Percentiles rank a stretch among this genome's conserved stretches.
These are phyloP conservation scores for Pezizomycotina sp. DNA, from an alignment of 2,329 filamentous ascomycete species.

Conservation along the genomic window DNA sequence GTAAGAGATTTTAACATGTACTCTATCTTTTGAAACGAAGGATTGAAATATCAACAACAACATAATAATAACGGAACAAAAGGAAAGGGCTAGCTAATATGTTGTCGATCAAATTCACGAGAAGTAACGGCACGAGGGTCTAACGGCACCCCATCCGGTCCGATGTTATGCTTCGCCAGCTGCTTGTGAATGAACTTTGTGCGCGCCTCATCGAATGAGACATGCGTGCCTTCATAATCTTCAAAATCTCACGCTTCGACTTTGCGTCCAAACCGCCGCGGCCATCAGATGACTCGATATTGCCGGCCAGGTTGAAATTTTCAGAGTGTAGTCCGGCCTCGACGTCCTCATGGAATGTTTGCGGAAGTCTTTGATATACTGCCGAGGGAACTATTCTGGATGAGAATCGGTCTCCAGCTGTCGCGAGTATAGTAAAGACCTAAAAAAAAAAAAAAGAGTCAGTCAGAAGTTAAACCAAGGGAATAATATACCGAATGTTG, in stretches of 20 bases:
- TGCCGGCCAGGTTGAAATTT: constrained; percentile 67
- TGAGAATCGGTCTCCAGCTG: constrained; percentile 56
- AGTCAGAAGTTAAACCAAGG: no score
- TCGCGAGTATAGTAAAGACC: constrained; percentile 65
- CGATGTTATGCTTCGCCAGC: constrained; percentile 78
- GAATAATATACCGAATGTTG: no score
- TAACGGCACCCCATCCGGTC: constrained; percentile 65
- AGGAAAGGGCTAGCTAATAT: constrained; percentile 10
- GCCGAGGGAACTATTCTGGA: constrained; percentile 37
- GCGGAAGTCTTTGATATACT: constrained; percentile 58
- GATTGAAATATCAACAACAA: neutral
- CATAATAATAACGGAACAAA: neutral
- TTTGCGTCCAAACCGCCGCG: constrained; percentile 65
- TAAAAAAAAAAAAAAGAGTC: constrained; percentile 29
- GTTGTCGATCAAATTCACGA: constrained; percentile 43
- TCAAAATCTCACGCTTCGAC: constrained; percentile 65
- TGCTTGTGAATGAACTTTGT: constrained; percentile 69
- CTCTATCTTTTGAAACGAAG: neutral
- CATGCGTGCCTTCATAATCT: constrained; percentile 73
- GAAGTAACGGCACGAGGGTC: constrained; percentile 95
- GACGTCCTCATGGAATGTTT: constrained; percentile 64
- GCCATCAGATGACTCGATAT: constrained; percentile 62
- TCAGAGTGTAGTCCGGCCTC: constrained; percentile 64
- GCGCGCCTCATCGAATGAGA: constrained; percentile 82
- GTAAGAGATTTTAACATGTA: constrained; percentile 2